Conservation (phyloP, 352 stramenopile genomes). For the Pythium aristosporum region DNA sequence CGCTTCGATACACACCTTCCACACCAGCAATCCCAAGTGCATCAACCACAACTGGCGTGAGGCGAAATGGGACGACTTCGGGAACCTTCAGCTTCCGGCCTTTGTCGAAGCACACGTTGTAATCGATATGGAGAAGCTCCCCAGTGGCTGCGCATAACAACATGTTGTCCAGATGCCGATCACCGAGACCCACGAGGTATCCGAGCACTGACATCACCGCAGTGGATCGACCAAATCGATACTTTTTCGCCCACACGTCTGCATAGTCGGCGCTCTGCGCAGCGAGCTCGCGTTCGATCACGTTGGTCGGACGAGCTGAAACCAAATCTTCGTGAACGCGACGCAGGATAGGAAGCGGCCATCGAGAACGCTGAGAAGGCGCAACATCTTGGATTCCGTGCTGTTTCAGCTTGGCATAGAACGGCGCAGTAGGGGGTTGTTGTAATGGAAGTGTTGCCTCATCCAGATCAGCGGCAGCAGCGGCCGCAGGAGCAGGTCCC, state of each 20-base stretch:
- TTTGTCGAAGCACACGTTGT: conserved; percentile 92
- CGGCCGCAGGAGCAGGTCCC: conserved; percentile 24
- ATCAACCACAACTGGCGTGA: conserved; percentile 83
- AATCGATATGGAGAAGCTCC: conserved; percentile 91
- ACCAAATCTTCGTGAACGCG: conserved; percentile 73
- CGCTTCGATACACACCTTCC: conserved; percentile 68
- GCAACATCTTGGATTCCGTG: conserved; percentile 69
- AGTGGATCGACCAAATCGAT: conserved; percentile 64
- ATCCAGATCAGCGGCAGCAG: conserved; percentile 19
- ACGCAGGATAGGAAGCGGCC: conserved; percentile 57
- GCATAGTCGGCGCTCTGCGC: conserved; percentile 51
- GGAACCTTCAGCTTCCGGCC: conserved; percentile 84
- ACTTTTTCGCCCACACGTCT: conserved; percentile 59
- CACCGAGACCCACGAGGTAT: conserved; percentile 88
- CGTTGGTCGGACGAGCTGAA: conserved; percentile 54
- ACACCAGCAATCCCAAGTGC: conserved; percentile 73
- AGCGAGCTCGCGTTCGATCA: conserved; percentile 67
- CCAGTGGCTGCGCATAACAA: conserved; percentile 75
- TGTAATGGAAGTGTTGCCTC: conserved; percentile 18
- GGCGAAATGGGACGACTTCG: conserved; percentile 89
- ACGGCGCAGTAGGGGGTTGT: conserved; percentile 63
- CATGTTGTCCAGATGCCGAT: conserved; percentile 92
- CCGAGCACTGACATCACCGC: conserved; percentile 89
- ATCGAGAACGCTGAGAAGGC: conserved; percentile 63
- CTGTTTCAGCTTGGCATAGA: conserved; percentile 83